Evolutionary conservation across 2,329 filamentous ascomycete species (phyloP), one percentile per base, ranked within the genome.

Genomic region (Fusarium armeniacum): DNA sequence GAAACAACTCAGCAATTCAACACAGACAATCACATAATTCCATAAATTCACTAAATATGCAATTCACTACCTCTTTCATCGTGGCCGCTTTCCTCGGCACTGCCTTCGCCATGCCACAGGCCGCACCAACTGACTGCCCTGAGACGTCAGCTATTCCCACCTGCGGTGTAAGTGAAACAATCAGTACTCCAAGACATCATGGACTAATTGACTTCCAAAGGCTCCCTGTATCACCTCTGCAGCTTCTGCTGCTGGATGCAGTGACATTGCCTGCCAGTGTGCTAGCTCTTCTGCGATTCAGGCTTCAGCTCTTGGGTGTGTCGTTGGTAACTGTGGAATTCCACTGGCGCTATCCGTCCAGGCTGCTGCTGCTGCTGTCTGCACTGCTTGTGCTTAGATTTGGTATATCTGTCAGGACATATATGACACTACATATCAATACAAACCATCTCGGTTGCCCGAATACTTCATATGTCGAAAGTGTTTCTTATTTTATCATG

Each of bases 101-200:
- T 47, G 28, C 49, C 15, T 66, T 71, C 26, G 58, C 60, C 50
- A 26, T 70, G 10, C 68, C 67, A 12, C 69, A 71, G 33, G 69
- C 68, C 41, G 55, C 28, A 6, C 41, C 50, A 16, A 68, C 67
- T 24, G 67, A 59, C 11, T 71, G 69, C 26, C 57, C 65, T 13
- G 5, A 55, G 52, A 71, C 68, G n/a, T 71, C 69, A 28, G 69
- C 69, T 18, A 69, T 71, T 32, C 69, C 69, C 7, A 60, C 65
- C n/a, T 71, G 69, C 6, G 69, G 69, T 53, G 69, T 71, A 54
- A 55, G 68, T 53, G 6, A 20, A 33, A 2, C 10, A 11, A 8
- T 2, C 11, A 16, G 6, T 16, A n/a, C 11, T 1, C 6, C 26
- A 2, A 54, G 2, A 11, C 5, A 4, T 35, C 11, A 4, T 16